phyloP scores from a whole-genome alignment of 371 early-diverging fungal species.

The Gilbertella persicaria region DNA sequence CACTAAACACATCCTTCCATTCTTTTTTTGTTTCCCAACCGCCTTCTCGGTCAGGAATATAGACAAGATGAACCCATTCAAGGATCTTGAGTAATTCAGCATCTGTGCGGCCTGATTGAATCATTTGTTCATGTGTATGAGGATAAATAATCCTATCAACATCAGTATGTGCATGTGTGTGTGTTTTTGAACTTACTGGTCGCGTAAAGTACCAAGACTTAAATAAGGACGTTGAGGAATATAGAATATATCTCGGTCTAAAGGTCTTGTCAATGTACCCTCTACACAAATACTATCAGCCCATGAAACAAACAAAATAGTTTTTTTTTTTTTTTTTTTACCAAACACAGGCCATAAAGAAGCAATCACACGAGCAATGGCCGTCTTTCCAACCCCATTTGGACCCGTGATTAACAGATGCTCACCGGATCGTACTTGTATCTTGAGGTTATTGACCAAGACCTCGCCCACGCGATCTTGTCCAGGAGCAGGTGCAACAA shows the following conservation, averaged over 20 bases:
- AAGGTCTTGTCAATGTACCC: conserved; percentile 71
- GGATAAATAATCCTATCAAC: conserved; percentile 77
- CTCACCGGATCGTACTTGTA: conserved; percentile 67
- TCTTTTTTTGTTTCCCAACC: conserved; percentile 88
- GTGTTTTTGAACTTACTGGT: conserved; percentile 59
- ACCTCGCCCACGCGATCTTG: conserved; percentile 65
- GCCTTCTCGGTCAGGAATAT: conserved; percentile 82
- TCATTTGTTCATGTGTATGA: conserved; percentile 79
- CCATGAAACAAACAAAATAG: neutral
- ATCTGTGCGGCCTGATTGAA: conserved; percentile 72
- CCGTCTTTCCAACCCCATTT: conserved; percentile 83
- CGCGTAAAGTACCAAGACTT: conserved; percentile 80
- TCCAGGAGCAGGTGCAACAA: conserved; percentile 69
- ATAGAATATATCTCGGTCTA: conserved; percentile 74
- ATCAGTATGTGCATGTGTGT: neutral
- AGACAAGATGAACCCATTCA: conserved; percentile 69
- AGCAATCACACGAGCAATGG: conserved; percentile 79
- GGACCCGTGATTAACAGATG: conserved; percentile 78
- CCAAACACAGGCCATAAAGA: conserved; percentile 89
- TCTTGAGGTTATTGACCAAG: conserved; percentile 58
- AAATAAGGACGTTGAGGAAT: conserved; percentile 92
- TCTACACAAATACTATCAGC: conserved; percentile 21
- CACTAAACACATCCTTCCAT: conserved; percentile 91
- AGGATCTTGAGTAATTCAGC: conserved; percentile 74
- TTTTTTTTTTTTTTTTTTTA: conserved; percentile 16